These are phyloP conservation scores for Coemansia furcata DNA, from an alignment of 192 early-diverging fungal genomes.

Conservation along the genomic window DNA sequence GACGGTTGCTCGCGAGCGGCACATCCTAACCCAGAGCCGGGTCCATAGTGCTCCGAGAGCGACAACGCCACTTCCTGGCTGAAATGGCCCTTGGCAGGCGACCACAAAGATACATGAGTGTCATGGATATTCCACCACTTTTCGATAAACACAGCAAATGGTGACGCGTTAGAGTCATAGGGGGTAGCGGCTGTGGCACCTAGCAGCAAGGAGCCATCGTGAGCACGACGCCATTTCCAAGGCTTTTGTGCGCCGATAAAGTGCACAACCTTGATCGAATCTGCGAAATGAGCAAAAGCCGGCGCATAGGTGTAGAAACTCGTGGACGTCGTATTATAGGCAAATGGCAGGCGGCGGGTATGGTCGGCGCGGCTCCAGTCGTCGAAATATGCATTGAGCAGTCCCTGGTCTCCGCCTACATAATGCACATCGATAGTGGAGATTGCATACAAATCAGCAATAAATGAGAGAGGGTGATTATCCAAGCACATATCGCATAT, in stretches of 20 bases:
- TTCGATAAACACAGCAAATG: slow-evolving; percentile 53
- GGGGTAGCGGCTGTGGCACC: slow-evolving; percentile 9
- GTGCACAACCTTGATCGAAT: slow-evolving; percentile 74
- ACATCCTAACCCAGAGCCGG: neutral
- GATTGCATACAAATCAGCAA: slow-evolving; percentile 1
- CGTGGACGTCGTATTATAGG: slow-evolving; percentile 63
- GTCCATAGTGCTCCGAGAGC: neutral
- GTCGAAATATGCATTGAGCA: slow-evolving; percentile 82
- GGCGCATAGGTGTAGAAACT: slow-evolving; percentile 64
- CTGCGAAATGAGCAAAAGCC: slow-evolving; percentile 69
- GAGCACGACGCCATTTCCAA: slow-evolving; percentile 57
- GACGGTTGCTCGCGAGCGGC: neutral
- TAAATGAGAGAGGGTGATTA: neutral
- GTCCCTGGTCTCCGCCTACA: slow-evolving; percentile 87
- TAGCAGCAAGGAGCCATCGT: slow-evolving; percentile 26
- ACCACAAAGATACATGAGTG: slow-evolving; percentile 42
- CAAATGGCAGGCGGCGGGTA: slow-evolving; percentile 75
- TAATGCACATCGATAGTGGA: neutral
- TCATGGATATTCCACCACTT: slow-evolving; percentile 74
- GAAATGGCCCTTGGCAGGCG: slow-evolving; percentile 16
- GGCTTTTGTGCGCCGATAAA: slow-evolving; percentile 88
- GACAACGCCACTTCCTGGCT: slow-evolving; percentile 15
- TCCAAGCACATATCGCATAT: slow-evolving; percentile 1
- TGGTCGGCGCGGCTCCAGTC: slow-evolving; percentile 68
- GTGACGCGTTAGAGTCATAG: slow-evolving; percentile 12